Percentiles rank a stretch among this genome's conserved stretches.
Evolutionary conservation across 73 alveolate species (phyloP).

Genomic region (Paramecium primaurelia): DNA sequence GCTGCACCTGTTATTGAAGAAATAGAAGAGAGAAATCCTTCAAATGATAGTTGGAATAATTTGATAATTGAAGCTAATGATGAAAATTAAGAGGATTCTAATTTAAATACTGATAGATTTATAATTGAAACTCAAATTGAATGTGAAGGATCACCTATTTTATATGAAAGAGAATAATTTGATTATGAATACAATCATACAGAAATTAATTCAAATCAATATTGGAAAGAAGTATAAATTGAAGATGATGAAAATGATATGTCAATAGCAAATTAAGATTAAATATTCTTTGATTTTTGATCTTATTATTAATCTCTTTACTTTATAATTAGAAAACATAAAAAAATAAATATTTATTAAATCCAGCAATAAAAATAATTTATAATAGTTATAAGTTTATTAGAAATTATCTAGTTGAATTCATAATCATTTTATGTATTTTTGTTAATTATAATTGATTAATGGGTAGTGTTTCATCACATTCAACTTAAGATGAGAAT

Average conservation of each 20-base stretch:
- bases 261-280: neutral
- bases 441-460: neutral
- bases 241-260: neutral
- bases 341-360: too few species aligned
- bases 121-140: neutral
- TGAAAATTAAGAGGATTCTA: neutral
- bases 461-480: constrained; percentile 59
- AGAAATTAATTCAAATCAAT: neutral
- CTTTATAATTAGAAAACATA: neutral
- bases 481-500: neutral
- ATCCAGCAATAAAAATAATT: neutral
- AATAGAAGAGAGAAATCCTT: neutral
- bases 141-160: neutral
- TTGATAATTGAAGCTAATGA: constrained; percentile 2
- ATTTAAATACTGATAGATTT: neutral
- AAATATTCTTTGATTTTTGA: neutral
- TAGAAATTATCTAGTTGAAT: neutral
- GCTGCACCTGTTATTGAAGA: neutral
- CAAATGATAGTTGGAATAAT: neutral
- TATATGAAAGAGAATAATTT: neutral
- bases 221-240: neutral
- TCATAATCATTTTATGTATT: neutral
- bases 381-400: too few species aligned
- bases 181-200: neutral
- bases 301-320: neutral